phyloP scores from a whole-genome alignment of 345 rosid species.

The Sisymbrium irio region DNA sequence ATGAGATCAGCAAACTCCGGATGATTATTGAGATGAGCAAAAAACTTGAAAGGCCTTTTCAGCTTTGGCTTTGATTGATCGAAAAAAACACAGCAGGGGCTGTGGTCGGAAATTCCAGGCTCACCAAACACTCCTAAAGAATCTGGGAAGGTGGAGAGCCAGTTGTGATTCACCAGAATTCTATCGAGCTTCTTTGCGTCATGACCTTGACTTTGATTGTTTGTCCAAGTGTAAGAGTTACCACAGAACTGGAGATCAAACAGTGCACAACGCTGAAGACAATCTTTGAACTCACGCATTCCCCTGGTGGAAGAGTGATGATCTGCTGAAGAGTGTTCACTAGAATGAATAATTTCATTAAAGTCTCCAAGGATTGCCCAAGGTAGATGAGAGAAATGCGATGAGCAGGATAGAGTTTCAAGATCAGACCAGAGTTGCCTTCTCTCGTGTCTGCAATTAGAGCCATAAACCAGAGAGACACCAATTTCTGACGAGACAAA shows the following conservation, averaged over 20 bases:
- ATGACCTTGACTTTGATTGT: not conserved
- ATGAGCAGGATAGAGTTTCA: not conserved
- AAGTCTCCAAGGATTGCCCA: not conserved
- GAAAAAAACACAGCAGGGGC: not conserved
- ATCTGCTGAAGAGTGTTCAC: not conserved
- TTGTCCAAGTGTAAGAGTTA: not conserved
- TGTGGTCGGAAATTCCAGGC: not conserved
- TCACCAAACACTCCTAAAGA: not conserved
- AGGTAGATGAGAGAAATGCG: not conserved
- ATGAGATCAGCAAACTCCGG: not conserved
- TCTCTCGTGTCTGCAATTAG: not conserved
- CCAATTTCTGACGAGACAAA: not conserved
- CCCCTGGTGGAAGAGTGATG: not conserved
- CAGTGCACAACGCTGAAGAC: not conserved
- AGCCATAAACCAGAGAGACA: not conserved
- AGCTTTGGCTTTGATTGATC: not conserved
- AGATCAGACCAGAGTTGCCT: not conserved
- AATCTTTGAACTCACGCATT: not conserved
- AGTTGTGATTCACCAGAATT: not conserved
- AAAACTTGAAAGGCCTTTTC: not conserved
- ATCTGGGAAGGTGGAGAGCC: accelerated
- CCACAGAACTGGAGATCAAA: not conserved
- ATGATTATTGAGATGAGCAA: not conserved
- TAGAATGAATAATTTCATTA: not conserved
- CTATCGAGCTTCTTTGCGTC: not conserved